These are phyloP conservation scores for Cutaneotrichosporon sp. DNA, from an alignment of 1,284 basidiomycete genomes.

Conservation along the genomic window DNA sequence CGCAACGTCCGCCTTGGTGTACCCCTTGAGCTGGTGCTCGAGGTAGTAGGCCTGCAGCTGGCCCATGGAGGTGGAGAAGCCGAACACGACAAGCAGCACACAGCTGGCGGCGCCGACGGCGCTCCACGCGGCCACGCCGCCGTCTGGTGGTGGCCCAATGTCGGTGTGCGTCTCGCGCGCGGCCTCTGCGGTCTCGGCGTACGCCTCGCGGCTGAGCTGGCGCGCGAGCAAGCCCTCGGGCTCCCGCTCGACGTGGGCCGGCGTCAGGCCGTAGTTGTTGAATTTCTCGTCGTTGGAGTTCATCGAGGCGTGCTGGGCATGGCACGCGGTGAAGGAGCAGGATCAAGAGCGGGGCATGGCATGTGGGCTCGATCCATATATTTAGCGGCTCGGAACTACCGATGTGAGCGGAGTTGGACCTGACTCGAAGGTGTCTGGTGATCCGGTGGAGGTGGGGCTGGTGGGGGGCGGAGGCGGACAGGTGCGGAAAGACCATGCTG, in stretches of 20 bases:
- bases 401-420: no score
- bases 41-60: conserved; percentile 47
- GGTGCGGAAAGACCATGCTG: no score
- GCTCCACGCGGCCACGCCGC: conserved; percentile 48
- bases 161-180: not conserved
- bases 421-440: no score
- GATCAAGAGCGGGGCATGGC: not conserved
- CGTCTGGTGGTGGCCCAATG: conserved; percentile 48
- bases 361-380: no score
- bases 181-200: not conserved
- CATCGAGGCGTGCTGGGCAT: no score
- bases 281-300: not conserved
- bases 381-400: no score
- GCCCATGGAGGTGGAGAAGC: conserved; percentile 48
- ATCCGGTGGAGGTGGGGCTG: no score
- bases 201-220: not conserved
- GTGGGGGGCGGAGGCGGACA: no score
- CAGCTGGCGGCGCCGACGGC: conserved; percentile 40
- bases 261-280: not conserved
- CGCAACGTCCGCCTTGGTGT: conserved; percentile 41
- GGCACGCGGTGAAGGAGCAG: no score
- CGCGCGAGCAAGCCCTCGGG: conserved; percentile 4
- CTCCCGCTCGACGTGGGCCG: not conserved
- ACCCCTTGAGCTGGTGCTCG: conserved; percentile 38
- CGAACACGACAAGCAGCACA: conserved; percentile 46